Evolutionary conservation across 805 yeast species (phyloP), one percentile per base, ranked within the genome.

Genomic region (Ogataea nitratoaversa): DNA sequence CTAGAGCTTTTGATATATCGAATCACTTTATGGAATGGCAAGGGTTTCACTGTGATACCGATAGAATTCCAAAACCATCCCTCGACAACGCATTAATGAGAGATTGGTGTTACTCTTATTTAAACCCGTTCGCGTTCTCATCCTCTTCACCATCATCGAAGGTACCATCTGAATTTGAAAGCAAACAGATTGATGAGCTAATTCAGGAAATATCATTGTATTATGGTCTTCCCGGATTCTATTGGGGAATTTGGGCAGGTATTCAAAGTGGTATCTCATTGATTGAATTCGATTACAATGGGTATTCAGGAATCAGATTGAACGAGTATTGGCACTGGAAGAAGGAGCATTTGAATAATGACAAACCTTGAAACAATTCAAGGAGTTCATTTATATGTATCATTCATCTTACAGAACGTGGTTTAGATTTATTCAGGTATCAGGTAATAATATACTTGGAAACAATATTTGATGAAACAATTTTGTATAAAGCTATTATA

Each of bases 191-290:
- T 5, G 68, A 68, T 38, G 47, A 44, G 1, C 60, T 83, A 23
- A 72, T 83, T 17, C 59, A 65, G 11, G 90, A 84, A 55, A 70
- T 84, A 18, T 59, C 66, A 12, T 57, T 70, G 4, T 82, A 74
- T 66, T 84, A 82, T 65, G 93, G 93, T 0, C 62, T 84, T 62
- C 93, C 93, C 0, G 93, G 91, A 1, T 81, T 84, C 53, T 84
- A 82, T 57, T 84, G 93, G 93, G 90, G 91, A 1, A 71, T 84
- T 8, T 84, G 93, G 93, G 78, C 89, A 2, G 81, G 79, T 44
- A 84, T 84, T 38, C 93, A 84, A 59, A 70, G 82, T 44, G 72
- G 72, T 40, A 75, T 80, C 18, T 80, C 88, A 2, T 71, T 76
- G 22, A 83, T 84, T 34, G 91, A 84, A 49, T 84, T 84, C 57